Percentiles rank a stretch among this genome's conserved stretches.
Evolutionary conservation across 176 grass and related monocot species (phyloP).

Genomic region (Carex kokanica): DNA sequence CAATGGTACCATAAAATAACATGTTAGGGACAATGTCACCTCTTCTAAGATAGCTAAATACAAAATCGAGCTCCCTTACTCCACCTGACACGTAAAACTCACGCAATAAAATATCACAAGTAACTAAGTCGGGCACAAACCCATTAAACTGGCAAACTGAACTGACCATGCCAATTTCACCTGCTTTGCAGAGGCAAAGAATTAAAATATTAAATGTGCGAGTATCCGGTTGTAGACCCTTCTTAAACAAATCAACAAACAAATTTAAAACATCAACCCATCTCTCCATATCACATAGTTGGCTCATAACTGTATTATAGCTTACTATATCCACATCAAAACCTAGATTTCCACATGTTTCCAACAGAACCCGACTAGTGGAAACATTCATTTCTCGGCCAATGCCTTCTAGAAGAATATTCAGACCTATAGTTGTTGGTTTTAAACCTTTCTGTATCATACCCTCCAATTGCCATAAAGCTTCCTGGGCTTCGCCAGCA

Average conservation of each 20-base stretch:
- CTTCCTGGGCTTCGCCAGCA: conserved; percentile 32
- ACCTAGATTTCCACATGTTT: conserved; percentile 61
- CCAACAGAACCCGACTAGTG: conserved; percentile 52
- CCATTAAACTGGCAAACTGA: conserved; percentile 54
- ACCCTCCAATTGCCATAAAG: conserved; percentile 50
- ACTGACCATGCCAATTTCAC: conserved; percentile 57
- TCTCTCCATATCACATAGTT: conserved; percentile 54
- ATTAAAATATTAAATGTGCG: conserved; percentile 76
- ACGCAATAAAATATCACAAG: conserved; percentile 77
- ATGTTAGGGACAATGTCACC: conserved; percentile 56
- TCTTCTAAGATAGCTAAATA: conserved; percentile 43
- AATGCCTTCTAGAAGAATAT: conserved; percentile 67
- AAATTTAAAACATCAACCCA: conserved; percentile 63
- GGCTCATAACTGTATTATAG: conserved; percentile 83
- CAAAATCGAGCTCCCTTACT: conserved; percentile 53
- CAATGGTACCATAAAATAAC: conserved; percentile 53
- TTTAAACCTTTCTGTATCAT: conserved; percentile 61
- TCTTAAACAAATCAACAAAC: conserved; percentile 76
- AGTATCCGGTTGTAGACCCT: conserved; percentile 44
- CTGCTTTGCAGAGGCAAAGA: conserved; percentile 60
- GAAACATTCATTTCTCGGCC: conserved; percentile 50
- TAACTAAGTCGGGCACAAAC: conserved; percentile 69
- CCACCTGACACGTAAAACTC: conserved; percentile 54
- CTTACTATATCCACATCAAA: conserved; percentile 68
- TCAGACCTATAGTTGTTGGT: conserved; percentile 56